Percentiles rank a stretch among this genome's conserved stretches.
Conservation (phyloP, 2,329 filamentous ascomycete species). For the Phialophora tarda region DNA sequence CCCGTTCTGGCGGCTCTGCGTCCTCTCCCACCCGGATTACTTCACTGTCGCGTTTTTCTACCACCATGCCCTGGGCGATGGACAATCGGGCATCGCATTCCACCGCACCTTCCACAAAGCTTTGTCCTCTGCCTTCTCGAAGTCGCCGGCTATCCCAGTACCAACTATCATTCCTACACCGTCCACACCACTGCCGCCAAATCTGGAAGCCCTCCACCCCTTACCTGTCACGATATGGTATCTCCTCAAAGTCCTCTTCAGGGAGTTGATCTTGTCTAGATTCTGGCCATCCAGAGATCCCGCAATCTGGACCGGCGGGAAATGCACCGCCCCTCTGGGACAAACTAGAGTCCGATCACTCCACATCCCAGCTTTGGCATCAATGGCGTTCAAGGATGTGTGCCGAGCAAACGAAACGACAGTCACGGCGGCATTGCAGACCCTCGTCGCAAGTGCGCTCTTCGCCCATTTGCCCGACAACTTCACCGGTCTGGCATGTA, state of each 20-base stretch:
- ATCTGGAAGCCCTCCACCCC: constrained; percentile 18
- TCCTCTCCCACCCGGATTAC: constrained; percentile 43
- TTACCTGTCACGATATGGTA: constrained; percentile 18
- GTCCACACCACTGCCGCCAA: constrained; percentile 46
- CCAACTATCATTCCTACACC: constrained; percentile 39
- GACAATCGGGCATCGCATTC: constrained; percentile 53
- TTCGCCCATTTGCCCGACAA: constrained; percentile 44
- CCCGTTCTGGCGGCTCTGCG: constrained; percentile 54
- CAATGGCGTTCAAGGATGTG: constrained; percentile 42
- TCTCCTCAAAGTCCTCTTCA: constrained; percentile 48
- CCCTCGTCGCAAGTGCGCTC: constrained; percentile 47
- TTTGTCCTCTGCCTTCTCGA: constrained; percentile 48
- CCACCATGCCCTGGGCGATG: constrained; percentile 58
- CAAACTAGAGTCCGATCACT: constrained; percentile 12
- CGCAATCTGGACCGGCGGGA: constrained; percentile 47
- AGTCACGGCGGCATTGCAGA: constrained; percentile 50
- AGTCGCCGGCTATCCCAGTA: constrained; percentile 31
- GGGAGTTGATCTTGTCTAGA: constrained; percentile 31
- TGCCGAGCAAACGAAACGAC: constrained; percentile 50
- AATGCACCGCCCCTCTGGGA: constrained; percentile 43
- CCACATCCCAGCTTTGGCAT: constrained; percentile 42
- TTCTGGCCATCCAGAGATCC: constrained; percentile 37
- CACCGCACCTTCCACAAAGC: constrained; percentile 55
- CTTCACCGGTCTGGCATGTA: constrained; percentile 44
- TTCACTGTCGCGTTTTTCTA: constrained; percentile 56